phyloP scores from a whole-genome alignment of 768 basidiomycete species.

The Ramaria rubella region DNA sequence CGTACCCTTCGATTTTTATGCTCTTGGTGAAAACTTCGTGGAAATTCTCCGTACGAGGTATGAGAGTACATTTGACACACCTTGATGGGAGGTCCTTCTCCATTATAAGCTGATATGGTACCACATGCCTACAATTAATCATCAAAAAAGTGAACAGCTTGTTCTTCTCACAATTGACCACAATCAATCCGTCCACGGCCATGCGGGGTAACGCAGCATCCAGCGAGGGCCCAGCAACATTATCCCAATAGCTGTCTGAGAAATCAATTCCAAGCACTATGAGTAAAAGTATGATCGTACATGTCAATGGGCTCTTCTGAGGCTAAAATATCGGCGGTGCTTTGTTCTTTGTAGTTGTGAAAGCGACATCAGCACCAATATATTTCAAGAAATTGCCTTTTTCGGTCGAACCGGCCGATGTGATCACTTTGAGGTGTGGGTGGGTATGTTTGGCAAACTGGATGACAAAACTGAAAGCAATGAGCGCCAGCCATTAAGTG shows the following conservation, averaged over 20 bases:
- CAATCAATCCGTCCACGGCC: neutral
- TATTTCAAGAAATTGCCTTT: slow-evolving; percentile 33
- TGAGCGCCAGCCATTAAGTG: neutral
- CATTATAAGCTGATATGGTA: slow-evolving; percentile 30
- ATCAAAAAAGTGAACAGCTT: neutral
- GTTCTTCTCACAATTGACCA: neutral
- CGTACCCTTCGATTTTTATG: slow-evolving; percentile 41
- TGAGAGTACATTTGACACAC: slow-evolving; percentile 5
- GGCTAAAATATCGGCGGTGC: slow-evolving; percentile 17
- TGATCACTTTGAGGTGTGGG: slow-evolving; percentile 31
- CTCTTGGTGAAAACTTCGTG: slow-evolving; percentile 35
- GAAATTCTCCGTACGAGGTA: slow-evolving; percentile 29
- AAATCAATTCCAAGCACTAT: neutral
- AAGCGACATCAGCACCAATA: slow-evolving; percentile 32
- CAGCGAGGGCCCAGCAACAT: neutral
- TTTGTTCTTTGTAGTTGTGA: slow-evolving; percentile 29
- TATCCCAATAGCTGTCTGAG: slow-evolving; percentile 17
- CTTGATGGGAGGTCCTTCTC: slow-evolving; percentile 14
- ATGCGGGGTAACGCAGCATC: neutral
- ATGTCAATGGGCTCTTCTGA: neutral
- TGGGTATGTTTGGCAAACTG: slow-evolving; percentile 35
- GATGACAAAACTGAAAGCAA: slow-evolving; percentile 26
- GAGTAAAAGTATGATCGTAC: neutral
- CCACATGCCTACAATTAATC: slow-evolving; percentile 19
- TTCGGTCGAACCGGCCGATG: slow-evolving; percentile 34